Evolutionary conservation across 257 asterid genomes (phyloP), one percentile per base, ranked within the genome.

Genomic region (Lantana camara): DNA sequence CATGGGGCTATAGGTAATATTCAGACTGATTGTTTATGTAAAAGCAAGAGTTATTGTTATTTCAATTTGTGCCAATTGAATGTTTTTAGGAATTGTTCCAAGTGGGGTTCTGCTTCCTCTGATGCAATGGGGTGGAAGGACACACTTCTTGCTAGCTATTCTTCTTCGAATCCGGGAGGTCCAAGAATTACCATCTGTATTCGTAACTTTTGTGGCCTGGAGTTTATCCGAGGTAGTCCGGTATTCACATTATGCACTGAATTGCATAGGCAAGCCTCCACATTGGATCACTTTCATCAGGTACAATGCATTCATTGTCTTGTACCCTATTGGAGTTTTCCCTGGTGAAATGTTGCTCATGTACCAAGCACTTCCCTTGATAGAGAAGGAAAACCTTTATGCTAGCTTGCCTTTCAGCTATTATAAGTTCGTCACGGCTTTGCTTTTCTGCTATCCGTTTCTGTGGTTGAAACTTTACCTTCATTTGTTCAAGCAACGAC

Each of bases 101-200:
- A 93, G 91, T 80, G 99, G 97, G 24, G 64, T 74, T 49, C 24
- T 87, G 67, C 77, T 90, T 68, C 97, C 99, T 60, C 77, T 93
- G 80, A 74, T 90, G 96, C 99, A 93, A 74, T 90, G 99, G 99
- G 96, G 92, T 73, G 99, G 98, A 73, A 82, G 93, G 82, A 82
- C 80, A 68, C 97, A 93, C 79, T 90, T 87, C 70, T 72, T 93
- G 79, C 77, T 87, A 38, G 99, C 97, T 60, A 45, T 90, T 78
- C 89, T 87, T 64, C 73, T 73, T 27, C 67, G 67, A 30, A 77
- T 93, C 65, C 55, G 30, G 0, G 94, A 85, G 99, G 87, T 92
- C 51, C 96, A 82, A 55, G 93, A 87, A 66, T 56, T 80, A 23
- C 96, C 95, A 12, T 64, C 98, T 5, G 81, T 93, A 22, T 87